These are phyloP conservation scores for Chrysosporium keratinophilum DNA, from an alignment of 2,329 filamentous ascomycete genomes.

Conservation along the genomic window DNA sequence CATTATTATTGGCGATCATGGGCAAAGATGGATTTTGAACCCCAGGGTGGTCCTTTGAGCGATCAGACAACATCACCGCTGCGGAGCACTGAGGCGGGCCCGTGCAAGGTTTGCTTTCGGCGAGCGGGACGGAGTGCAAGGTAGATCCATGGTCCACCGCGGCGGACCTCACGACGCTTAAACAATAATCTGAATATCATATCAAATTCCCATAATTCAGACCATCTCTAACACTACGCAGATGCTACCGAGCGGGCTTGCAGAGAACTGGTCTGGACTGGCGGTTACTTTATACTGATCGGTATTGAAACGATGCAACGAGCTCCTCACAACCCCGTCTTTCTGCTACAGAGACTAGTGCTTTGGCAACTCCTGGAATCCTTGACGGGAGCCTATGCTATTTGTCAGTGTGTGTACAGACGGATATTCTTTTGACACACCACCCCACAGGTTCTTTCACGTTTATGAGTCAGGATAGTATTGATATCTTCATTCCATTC, in stretches of 20 bases:
- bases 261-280: too few relatives aligned
- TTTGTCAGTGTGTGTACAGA: too few relatives aligned
- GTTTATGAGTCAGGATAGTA: background rate
- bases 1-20: background rate
- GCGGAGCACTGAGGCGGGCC: background rate
- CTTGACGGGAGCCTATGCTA: too few relatives aligned
- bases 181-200: background rate
- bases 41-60: background rate
- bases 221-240: too few relatives aligned
- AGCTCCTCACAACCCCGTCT: too few relatives aligned
- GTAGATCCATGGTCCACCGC: constrained; percentile 6
- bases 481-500: background rate
- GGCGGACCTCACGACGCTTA: background rate
- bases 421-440: too few relatives aligned
- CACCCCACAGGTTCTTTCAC: background rate
- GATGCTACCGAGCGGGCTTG: too few relatives aligned
- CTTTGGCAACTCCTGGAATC: too few relatives aligned
- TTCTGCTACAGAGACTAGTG: too few relatives aligned
- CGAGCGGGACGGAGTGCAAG: constrained; percentile 4
- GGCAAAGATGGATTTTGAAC: background rate
- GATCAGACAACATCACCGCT: background rate
- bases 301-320: too few relatives aligned
- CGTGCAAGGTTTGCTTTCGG: constrained; percentile 4
- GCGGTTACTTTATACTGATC: too few relatives aligned
- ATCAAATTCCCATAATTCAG: too few relatives aligned